These are phyloP conservation scores for Saccharum officinarum DNA, from an alignment of 176 grass and related monocot genomes.

Conservation along the genomic window DNA sequence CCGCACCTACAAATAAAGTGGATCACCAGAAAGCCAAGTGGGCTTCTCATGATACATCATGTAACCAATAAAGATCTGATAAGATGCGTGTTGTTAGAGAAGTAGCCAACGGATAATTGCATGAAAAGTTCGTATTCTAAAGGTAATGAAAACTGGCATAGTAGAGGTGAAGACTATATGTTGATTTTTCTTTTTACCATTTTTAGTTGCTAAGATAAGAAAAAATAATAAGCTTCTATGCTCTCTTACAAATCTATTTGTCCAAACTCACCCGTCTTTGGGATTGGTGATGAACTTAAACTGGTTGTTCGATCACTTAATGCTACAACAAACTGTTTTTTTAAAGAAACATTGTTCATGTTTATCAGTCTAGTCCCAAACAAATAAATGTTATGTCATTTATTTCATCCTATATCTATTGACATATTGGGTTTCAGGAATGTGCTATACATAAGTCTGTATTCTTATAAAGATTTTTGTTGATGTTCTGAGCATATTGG, in stretches of 20 bases:
- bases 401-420: neutral
- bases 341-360: neutral
- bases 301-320: neutral
- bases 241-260: neutral
- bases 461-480: neutral
- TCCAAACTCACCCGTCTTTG: neutral
- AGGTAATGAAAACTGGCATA: neutral
- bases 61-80: neutral
- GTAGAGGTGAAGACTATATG: too few relatives aligned
- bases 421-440: neutral
- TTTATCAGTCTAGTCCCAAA: neutral
- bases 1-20: neutral
- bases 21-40: neutral
- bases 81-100: neutral
- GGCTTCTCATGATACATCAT: neutral
- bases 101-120: neutral
- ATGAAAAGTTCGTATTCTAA: neutral
- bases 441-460: neutral
- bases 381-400: neutral
- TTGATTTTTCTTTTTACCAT: too few relatives aligned
- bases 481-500: too few relatives aligned
- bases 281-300: neutral
- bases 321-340: neutral
- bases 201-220: neutral
- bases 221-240: neutral